These are phyloP conservation scores for Citrullus amarus DNA, from an alignment of 306 rosid species.

Conservation along the genomic window DNA sequence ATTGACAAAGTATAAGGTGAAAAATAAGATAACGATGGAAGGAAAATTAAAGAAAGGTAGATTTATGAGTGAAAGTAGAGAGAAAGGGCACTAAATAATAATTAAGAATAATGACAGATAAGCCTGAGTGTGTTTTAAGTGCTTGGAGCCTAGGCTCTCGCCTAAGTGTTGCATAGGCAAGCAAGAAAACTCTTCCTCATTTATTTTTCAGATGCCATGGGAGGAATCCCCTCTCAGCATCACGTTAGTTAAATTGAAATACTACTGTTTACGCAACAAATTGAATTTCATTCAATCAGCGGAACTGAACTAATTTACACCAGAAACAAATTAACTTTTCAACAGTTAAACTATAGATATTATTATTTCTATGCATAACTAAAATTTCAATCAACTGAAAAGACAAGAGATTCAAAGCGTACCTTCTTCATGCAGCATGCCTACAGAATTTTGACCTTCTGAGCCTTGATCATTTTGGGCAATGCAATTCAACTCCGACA, in stretches of 20 bases:
- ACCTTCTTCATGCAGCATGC: constrained; percentile 8
- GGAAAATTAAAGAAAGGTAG: not conserved
- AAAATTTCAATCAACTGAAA: not conserved
- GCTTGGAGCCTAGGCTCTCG: not conserved
- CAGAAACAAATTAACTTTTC: not conserved
- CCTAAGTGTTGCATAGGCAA: not conserved
- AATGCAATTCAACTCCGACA: constrained; percentile 44
- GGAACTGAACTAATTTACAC: not conserved
- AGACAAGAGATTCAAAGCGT: not conserved
- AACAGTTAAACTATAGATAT: not conserved
- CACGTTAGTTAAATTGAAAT: not conserved
- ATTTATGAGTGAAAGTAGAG: not conserved
- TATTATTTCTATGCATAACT: not conserved
- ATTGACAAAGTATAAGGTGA: not conserved
- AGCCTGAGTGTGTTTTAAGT: not conserved
- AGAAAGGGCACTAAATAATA: not conserved
- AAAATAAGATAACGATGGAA: not conserved
- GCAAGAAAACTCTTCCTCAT: not conserved
- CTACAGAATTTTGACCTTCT: not conserved
- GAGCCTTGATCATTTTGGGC: not conserved
- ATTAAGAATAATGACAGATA: not conserved
- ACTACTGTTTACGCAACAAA: not conserved
- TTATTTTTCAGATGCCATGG: not conserved
- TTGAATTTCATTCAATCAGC: not conserved
- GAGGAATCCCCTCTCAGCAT: not conserved